A percentile compares a stretch with the other conserved stretches of the same genome.
Conservation (phyloP, 2,329 filamentous ascomycete species). For the Fusarium pilosicola region DNA sequence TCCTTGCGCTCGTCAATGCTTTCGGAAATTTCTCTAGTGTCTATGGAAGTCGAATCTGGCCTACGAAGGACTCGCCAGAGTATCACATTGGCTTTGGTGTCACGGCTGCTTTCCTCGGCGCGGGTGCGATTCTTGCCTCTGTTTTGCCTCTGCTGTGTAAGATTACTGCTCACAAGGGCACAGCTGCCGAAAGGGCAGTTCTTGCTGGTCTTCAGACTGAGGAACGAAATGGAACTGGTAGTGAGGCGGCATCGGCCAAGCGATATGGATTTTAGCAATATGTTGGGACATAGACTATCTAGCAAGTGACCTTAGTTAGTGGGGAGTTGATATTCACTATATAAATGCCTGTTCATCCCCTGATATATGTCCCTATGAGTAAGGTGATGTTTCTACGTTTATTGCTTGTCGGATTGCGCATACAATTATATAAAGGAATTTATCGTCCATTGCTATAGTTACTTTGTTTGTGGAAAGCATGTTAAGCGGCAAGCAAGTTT, state of each 20-base stretch:
- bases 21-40: neutral
- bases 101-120: neutral
- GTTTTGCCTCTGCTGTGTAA: neutral
- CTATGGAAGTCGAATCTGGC: neutral
- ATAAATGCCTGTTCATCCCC: accelerated
- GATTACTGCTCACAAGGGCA: neutral
- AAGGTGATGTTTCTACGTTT: neutral
- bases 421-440: too few relatives aligned
- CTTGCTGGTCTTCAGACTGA: neutral
- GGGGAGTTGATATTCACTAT: neutral
- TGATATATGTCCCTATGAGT: accelerated
- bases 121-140: neutral
- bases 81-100: neutral
- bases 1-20: neutral
- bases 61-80: neutral
- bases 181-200: neutral
- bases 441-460: too few relatives aligned
- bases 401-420: accelerated
- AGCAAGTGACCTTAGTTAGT: neutral
- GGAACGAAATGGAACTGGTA: neutral
- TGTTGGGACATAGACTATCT: neutral
- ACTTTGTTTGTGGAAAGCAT: too few relatives aligned
- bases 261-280: neutral
- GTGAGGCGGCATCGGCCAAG: neutral
- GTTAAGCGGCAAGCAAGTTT: too few relatives aligned